phyloP scores from a whole-genome alignment of 2,329 filamentous ascomycete genomes.

The Fonsecaea multimorphosa region DNA sequence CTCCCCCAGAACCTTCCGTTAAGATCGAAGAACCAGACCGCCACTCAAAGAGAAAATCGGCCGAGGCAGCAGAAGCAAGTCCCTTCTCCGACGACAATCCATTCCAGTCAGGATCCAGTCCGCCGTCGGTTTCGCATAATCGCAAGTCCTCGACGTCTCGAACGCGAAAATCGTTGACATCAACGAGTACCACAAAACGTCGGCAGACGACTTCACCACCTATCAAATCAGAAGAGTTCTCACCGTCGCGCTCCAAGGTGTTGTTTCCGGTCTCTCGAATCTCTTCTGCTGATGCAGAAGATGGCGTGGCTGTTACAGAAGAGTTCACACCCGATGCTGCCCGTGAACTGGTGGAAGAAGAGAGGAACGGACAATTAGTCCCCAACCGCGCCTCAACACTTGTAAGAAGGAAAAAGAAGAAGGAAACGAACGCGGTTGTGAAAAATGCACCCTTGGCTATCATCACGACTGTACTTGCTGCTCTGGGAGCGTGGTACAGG shows the following conservation, averaged over 20 bases:
- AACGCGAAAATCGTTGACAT: conserved; percentile 43
- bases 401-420: conserved; percentile 50
- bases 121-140: conserved; percentile 59
- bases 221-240: conserved; percentile 60
- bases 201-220: conserved; percentile 58
- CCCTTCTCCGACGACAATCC: conserved; percentile 90
- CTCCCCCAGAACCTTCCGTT: conserved; percentile 38
- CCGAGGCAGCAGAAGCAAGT: conserved; percentile 55
- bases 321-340: conserved; percentile 95
- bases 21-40: conserved; percentile 48
- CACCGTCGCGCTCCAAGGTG: conserved; percentile 61
- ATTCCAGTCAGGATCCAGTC: conserved; percentile 85
- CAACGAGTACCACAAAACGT: conserved; percentile 46
- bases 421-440: conserved; percentile 57
- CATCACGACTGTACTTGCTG: conserved; percentile 70
- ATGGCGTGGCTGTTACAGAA: conserved; percentile 73
- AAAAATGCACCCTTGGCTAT: conserved; percentile 74
- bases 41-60: conserved; percentile 52
- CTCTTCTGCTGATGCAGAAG: conserved; percentile 48
- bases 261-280: conserved; percentile 56
- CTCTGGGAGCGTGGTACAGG: conserved; percentile 82
- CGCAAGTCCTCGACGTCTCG: conserved; percentile 56
- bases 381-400: conserved; percentile 45
- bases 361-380: conserved; percentile 38
- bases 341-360: conserved; percentile 74